Conservation (phyloP, 129 eudicot species). For the Flaveria robusta region DNA sequence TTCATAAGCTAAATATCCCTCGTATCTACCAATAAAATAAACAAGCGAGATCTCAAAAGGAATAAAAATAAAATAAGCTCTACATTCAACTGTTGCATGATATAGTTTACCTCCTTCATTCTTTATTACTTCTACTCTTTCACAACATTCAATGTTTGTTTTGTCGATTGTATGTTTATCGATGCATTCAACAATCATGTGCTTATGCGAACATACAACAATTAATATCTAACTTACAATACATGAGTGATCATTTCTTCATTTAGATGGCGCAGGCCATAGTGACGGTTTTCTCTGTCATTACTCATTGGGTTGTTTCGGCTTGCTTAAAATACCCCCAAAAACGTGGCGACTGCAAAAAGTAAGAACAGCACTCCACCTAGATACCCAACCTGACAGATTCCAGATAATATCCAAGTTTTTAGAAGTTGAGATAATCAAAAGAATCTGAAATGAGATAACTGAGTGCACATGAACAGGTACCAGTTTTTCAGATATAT, state of each 20-base stretch:
- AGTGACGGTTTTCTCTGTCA: neutral
- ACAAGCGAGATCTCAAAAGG: neutral
- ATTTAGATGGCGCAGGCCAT: neutral
- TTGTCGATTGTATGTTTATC: neutral
- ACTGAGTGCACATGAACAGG: neutral
- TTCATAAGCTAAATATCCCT: neutral
- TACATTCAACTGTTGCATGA: neutral
- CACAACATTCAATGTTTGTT: neutral
- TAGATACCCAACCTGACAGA: slow-evolving; percentile 78
- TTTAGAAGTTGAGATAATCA: slow-evolving; percentile 1
- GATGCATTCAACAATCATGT: neutral
- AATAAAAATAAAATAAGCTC: neutral
- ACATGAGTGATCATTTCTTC: slow-evolving; percentile 21
- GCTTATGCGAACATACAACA: slow-evolving; percentile 18
- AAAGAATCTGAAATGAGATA: neutral
- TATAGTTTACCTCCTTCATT: neutral
- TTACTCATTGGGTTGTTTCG: slow-evolving; percentile 15
- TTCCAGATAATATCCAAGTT: slow-evolving; percentile 14
- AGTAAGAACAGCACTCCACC: slow-evolving; percentile 79
- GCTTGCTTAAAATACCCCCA: slow-evolving; percentile 69
- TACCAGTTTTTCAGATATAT: slow-evolving; percentile 94
- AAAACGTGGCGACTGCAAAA: slow-evolving; percentile 86
- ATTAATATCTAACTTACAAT: slow-evolving; percentile 18
- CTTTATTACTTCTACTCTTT: slow-evolving; percentile 12
- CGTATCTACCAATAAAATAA: neutral